Base-by-base conservation (phyloP, 257 asterid genomes). In the Avicennia marina region DNA sequence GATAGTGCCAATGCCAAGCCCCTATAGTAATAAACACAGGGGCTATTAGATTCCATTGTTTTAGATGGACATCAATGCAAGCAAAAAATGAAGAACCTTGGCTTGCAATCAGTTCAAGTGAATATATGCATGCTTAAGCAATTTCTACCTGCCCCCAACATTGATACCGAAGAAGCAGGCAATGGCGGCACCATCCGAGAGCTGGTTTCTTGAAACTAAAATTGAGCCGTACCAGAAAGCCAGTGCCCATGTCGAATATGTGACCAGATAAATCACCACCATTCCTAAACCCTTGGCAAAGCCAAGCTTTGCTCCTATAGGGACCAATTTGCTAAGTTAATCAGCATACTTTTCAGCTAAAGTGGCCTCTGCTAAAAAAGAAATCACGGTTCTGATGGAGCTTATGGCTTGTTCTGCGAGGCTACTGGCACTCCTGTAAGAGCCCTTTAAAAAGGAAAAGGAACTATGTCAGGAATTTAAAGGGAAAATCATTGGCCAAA, bases 151-250 rank as follows among this genome's bases (percentile, higher is more conserved):
- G 60, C 95, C 94, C 16, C 94, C 96, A 11, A 88, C 85, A 49
- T 77, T 88, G 44, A 88, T 95, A 11, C 96, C 95, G 26, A 88
- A 88, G 70, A 81, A 88, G 52, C 95, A 88, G 18, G 96, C 90
- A 52, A 88, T 85, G 63, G 96, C 96, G 21, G 48, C 81, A 18
- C 96, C 96, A 50, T 90, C 94, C 2, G 62, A 24, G 60, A 85
- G 81, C 60, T 88, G 63, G 2, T 52, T 56, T 40, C 53, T 74
- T 0, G 72, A 63, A 27, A 83, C 82, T 26, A 88, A 68, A 64
- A 82, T 65, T 51, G 95, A 75, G 22, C 96, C 96, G 3, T 88
- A 88, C 94, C 94, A 88, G 66, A 88, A 88, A 45, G 96, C 95
- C 72, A 88, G 68, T n/a, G 95, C 96, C 95, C 96, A 88, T 10